Percentiles rank a stretch among this genome's conserved stretches.
phyloP scores from a whole-genome alignment of 148 eudicot species.

The Rhododendron molle region DNA sequence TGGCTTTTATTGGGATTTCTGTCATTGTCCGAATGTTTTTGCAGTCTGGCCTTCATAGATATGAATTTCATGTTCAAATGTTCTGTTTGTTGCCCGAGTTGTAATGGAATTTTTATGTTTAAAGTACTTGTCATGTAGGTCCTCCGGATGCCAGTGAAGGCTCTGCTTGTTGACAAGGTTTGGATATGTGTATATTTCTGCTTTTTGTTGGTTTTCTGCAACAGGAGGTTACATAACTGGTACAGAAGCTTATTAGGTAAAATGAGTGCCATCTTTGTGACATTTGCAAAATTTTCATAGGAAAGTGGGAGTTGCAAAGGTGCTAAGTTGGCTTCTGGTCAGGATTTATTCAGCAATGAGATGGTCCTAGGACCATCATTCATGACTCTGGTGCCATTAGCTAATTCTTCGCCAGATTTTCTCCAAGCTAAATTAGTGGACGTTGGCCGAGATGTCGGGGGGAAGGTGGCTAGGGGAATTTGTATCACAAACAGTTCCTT shows the following conservation, averaged over 20 bases:
- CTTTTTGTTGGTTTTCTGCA: background rate
- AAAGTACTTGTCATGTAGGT: conserved; percentile 43
- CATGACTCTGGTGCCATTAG: conserved; percentile 28
- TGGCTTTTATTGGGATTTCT: background rate
- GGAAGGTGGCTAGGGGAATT: conserved; percentile 79
- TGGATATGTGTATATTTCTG: background rate
- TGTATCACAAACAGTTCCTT: conserved; percentile 62
- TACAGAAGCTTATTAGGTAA: background rate
- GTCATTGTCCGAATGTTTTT: background rate
- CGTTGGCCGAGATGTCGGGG: conserved; percentile 17
- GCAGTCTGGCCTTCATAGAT: background rate
- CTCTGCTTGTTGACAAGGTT: conserved; percentile 72
- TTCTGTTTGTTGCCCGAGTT: background rate
- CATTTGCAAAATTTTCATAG: conserved; percentile 31
- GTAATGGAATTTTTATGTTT: background rate
- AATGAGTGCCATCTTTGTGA: background rate
- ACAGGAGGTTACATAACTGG: background rate
- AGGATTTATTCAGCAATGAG: conserved; percentile 71
- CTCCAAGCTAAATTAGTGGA: conserved; percentile 25
- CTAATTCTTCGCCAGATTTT: conserved; percentile 19
- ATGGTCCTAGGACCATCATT: conserved; percentile 65
- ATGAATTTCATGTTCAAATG: background rate
- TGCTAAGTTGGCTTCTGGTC: conserved; percentile 75
- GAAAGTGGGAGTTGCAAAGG: conserved; percentile 59
- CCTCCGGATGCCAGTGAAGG: conserved; percentile 65